Conservation (phyloP, 345 rosid genomes). For the Eucalyptus virginea region DNA sequence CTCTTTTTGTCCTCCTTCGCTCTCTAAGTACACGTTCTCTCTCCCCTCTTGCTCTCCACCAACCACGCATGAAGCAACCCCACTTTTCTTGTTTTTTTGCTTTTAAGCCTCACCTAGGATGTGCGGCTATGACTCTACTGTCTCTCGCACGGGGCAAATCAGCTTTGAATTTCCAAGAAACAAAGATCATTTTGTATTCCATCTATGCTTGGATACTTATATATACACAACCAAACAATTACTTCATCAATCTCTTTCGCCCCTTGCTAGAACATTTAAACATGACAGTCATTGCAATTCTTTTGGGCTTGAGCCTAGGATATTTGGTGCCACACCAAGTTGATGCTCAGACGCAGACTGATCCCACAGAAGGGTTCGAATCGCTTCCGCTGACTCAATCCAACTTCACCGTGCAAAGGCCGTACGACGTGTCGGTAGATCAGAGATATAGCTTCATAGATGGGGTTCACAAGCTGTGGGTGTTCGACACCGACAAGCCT, state of each 20-base stretch:
- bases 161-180: neutral
- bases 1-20: too few species aligned
- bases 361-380: neutral
- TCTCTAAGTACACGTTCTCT: neutral
- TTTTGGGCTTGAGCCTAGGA: neutral
- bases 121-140: neutral
- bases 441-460: neutral
- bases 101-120: too few species aligned
- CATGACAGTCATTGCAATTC: neutral
- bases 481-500: conserved; percentile 1
- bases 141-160: neutral
- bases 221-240: neutral
- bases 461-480: conserved; percentile 10
- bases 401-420: neutral
- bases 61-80: neutral
- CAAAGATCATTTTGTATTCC: neutral
- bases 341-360: neutral
- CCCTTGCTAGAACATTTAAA: neutral
- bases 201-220: neutral
- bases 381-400: neutral
- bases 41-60: neutral
- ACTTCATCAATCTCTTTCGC: neutral
- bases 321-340: neutral
- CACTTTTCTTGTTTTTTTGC: too few species aligned
- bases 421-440: neutral